Base-by-base conservation (phyloP, 768 basidiomycete species). In the Tulasnella calospora region DNA sequence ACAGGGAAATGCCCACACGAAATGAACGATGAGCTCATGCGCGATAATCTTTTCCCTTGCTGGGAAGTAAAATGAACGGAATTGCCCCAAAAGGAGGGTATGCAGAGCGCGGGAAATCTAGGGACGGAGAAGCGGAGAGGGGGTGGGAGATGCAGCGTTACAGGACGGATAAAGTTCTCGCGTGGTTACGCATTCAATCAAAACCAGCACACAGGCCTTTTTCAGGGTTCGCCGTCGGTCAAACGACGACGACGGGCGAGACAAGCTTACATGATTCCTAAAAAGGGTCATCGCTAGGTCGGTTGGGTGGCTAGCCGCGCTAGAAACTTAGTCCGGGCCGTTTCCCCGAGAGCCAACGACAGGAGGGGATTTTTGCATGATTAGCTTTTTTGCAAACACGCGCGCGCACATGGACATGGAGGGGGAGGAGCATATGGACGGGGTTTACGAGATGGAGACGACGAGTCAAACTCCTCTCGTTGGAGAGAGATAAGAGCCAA, bases 261-360 rank as follows among this genome's bases (percentile, higher is more conserved):
- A 51, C 51, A 51, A 51, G 51, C 51, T 30, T 67, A 30, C 61
- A 27, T 67, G 30, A 27, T 67, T 67, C 61, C 61, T 35, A 67
- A 67, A 55, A 67, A 67, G 61, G 61, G 61, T 67, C 61, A 67
- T 67, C 61, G 61, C 61, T 13, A 10, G 5, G 4, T 33, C 33
- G 61, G 61, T 67, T 35, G 61, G 61, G 61, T 67, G 61, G 61
- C 61, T 67, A 67, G 33, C 61, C 61, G 61, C 61, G 61, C 61
- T 67, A 67, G 61, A 67, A 67, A 67, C 33, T 30, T 35, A 19
- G 5, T 35, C 61, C 61, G 61, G 61, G 0, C 61, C 61, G 61
- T 33, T 67, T 67, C 33, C 61, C 61, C 61, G 61, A 51, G 23
- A 23, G 23, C 2, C 47, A 40, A 40, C 51, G 0, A 67, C 13